Percentiles rank a stretch among this genome's conserved stretches.
phyloP scores from a whole-genome alignment of 2,329 filamentous ascomycete genomes.

The Xylariaceae sp. region DNA sequence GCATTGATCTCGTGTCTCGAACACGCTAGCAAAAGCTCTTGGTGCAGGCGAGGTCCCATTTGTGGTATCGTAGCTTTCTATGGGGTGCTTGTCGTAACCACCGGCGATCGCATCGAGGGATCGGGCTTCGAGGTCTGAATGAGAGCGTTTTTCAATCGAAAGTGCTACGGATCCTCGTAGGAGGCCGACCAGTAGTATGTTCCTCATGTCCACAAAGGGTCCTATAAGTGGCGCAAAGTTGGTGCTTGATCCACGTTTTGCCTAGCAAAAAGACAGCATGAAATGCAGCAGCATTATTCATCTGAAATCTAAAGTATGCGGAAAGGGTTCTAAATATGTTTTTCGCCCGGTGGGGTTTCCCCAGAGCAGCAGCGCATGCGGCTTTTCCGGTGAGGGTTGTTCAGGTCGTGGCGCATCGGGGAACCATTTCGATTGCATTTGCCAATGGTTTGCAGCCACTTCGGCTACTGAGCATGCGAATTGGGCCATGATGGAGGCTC shows the following conservation, averaged over 20 bases:
- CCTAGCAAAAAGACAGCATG: no score
- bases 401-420: neutral
- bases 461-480: constrained; percentile 2
- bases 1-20: neutral
- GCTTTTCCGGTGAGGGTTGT: neutral
- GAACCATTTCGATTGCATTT: neutral
- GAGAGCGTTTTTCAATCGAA: neutral
- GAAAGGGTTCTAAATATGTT: no score
- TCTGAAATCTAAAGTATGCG: no score
- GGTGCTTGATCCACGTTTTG: no score
- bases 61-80: neutral
- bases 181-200: neutral
- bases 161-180: neutral
- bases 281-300: no score
- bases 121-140: neutral
- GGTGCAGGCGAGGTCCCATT: constrained; percentile 1
- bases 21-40: neutral
- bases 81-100: constrained; percentile 9
- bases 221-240: no score
- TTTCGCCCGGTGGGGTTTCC: neutral
- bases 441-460: neutral
- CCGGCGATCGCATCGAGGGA: neutral
- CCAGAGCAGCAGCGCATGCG: neutral
- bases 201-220: neutral
- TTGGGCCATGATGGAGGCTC: neutral